These are phyloP conservation scores for Coprinopsis strossmayeri DNA, from an alignment of 768 basidiomycete genomes.

Conservation along the genomic window DNA sequence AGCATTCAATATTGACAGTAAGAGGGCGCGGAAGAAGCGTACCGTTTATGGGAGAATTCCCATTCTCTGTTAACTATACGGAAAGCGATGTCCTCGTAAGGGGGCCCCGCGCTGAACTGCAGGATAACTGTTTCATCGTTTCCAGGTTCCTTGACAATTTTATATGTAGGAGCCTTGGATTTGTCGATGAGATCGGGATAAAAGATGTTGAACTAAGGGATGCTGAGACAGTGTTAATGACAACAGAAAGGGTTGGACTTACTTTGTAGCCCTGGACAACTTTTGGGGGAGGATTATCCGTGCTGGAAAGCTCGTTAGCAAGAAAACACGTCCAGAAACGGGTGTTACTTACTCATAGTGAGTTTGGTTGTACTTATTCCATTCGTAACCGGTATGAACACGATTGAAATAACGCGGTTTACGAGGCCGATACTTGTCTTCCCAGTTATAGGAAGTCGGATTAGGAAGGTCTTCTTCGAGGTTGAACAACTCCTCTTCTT, in stretches of 20 bases:
- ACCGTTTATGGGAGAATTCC: conserved; percentile 98
- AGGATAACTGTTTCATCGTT: conserved; percentile 94
- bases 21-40: conserved; percentile 25
- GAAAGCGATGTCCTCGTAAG: conserved; percentile 99
- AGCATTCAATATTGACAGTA: conserved; percentile 4
- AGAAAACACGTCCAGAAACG: neutral
- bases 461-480: conserved; percentile 83
- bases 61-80: conserved; percentile 96
- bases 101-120: conserved; percentile 93
- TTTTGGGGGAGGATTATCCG: conserved; percentile 98
- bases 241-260: conserved; percentile 14
- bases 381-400: conserved; percentile 98
- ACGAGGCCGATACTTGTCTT: conserved; percentile 95
- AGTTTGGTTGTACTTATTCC: conserved; percentile 99
- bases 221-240: conserved; percentile 6
- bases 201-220: conserved; percentile 83
- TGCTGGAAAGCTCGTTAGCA: conserved; percentile 36
- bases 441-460: conserved; percentile 91
- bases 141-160: conserved; percentile 87
- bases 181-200: conserved; percentile 99
- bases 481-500: conserved; percentile 94
- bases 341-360: conserved; percentile 83
- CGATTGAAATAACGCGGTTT: conserved; percentile 99
- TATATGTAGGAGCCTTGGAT: conserved; percentile 93
- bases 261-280: conserved; percentile 99